Evolutionary conservation across 1,284 basidiomycete genomes (phyloP).

Genomic region (Rhodotorula sp.): DNA sequence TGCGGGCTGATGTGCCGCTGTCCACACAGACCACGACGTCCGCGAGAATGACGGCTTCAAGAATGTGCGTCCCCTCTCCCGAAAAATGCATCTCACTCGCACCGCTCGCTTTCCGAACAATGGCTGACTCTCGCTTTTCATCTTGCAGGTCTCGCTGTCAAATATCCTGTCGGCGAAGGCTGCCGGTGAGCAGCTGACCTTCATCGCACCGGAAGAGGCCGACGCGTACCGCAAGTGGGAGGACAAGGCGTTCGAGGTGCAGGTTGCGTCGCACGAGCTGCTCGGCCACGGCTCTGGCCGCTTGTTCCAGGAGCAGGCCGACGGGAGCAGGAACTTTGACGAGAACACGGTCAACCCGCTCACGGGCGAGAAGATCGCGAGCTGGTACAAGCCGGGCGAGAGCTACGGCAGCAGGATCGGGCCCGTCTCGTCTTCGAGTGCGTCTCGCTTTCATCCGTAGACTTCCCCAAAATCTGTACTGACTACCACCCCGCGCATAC

Average conservation of each 20-base stretch:
- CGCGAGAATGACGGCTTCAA: conserved; percentile 78
- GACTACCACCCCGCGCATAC: not conserved
- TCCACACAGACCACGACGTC: conserved; percentile 61
- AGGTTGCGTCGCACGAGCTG: conserved; percentile 47
- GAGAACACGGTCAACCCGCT: conserved; percentile 74
- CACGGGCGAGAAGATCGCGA: conserved; percentile 74
- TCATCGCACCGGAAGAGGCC: conserved; percentile 71
- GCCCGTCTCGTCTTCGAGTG: conserved; percentile 72
- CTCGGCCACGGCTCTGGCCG: conserved; percentile 62
- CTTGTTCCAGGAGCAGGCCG: conserved; percentile 69
- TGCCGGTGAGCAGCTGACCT: conserved; percentile 69
- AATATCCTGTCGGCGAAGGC: conserved; percentile 81
- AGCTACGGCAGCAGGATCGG: conserved; percentile 67
- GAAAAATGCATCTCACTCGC: no score
- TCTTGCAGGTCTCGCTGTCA: conserved; percentile 53
- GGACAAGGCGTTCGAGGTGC: conserved; percentile 72
- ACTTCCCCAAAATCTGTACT: not conserved
- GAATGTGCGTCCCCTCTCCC: no score
- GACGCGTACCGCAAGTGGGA: conserved; percentile 75
- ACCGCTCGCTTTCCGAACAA: no score
- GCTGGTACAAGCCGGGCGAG: conserved; percentile 68
- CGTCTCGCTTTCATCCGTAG: not conserved
- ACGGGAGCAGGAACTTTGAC: conserved; percentile 78
- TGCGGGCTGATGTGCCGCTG: conserved; percentile 52
- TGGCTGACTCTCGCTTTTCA: no score